Evolutionary conservation across 2,329 filamentous ascomycete genomes (phyloP).

Genomic region (Nigrospora osmanthi): DNA sequence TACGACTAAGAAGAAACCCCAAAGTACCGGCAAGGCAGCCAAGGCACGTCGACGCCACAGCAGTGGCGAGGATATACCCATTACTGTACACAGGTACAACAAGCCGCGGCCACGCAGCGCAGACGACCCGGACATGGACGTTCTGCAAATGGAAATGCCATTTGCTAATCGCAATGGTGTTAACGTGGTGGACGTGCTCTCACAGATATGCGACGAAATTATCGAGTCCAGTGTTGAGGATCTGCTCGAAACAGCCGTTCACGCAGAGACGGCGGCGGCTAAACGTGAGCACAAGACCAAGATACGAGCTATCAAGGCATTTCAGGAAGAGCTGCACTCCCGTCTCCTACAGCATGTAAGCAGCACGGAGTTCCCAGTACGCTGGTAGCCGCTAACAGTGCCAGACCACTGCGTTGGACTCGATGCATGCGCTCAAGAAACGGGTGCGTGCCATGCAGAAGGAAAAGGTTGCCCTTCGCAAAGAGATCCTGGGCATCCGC

Average conservation of each 20-base stretch:
- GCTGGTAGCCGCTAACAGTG: neutral
- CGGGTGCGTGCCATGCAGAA: slow-evolving; percentile 49
- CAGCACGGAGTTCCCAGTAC: slow-evolving; percentile 3
- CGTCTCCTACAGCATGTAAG: slow-evolving; percentile 52
- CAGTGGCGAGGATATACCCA: slow-evolving; percentile 33
- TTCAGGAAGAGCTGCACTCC: slow-evolving; percentile 47
- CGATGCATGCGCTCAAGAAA: slow-evolving; percentile 48
- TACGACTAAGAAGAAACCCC: slow-evolving; percentile 11
- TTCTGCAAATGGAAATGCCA: slow-evolving; percentile 43
- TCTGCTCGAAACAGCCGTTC: slow-evolving; percentile 33
- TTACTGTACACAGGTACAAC: slow-evolving; percentile 57
- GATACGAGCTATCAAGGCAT: slow-evolving; percentile 48
- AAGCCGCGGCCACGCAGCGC: slow-evolving; percentile 30
- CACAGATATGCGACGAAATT: slow-evolving; percentile 54
- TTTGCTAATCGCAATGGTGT: slow-evolving; percentile 46
- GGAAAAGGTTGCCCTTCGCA: slow-evolving; percentile 47
- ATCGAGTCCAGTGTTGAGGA: slow-evolving; percentile 41
- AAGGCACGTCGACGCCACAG: slow-evolving; percentile 12
- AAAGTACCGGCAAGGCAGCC: neutral
- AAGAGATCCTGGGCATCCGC: slow-evolving; percentile 52
- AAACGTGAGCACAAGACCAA: slow-evolving; percentile 49
- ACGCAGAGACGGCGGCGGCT: slow-evolving; percentile 34
- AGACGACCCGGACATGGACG: slow-evolving; percentile 29
- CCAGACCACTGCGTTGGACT: slow-evolving; percentile 52
- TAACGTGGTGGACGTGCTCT: slow-evolving; percentile 55